Evolutionary conservation across 2,329 filamentous ascomycete genomes (phyloP).

Genomic region (Aspergillus intermedius): DNA sequence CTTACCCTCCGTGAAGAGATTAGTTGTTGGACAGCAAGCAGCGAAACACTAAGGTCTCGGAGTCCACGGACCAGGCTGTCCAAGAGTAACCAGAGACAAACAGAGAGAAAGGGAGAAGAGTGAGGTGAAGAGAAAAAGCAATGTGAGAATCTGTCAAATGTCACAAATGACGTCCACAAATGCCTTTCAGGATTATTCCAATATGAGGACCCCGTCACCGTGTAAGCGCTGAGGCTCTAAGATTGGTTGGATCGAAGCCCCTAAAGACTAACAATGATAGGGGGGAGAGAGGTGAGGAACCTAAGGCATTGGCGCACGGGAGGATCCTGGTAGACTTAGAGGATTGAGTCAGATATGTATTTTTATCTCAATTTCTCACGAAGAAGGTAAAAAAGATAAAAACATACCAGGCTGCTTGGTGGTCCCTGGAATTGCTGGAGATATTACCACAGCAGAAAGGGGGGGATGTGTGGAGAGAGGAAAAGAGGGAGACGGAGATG

Average conservation of each 20-base stretch:
- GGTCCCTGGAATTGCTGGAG: not conserved
- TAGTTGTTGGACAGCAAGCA: no score
- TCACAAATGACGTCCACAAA: no score
- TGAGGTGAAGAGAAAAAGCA: not conserved
- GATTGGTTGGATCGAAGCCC: not conserved
- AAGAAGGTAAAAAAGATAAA: not conserved
- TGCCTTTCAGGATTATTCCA: not conserved
- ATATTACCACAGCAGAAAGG: not conserved
- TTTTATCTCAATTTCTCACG: not conserved
- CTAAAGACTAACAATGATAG: not conserved
- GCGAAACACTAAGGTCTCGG: conserved; percentile 1
- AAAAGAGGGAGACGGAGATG: not conserved
- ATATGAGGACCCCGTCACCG: not conserved
- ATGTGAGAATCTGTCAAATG: no score
- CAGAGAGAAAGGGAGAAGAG: conserved; percentile 2
- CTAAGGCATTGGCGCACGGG: not conserved
- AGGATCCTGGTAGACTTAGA: not conserved
- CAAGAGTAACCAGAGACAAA: not conserved
- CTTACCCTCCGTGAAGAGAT: not conserved
- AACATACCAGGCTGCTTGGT: not conserved
- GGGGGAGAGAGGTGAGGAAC: not conserved
- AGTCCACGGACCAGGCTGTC: not conserved
- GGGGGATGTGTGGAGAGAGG: conserved; percentile 4
- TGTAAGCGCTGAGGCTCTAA: not conserved
- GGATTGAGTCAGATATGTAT: not conserved